A percentile compares a stretch with the other conserved stretches of the same genome.
phyloP scores from a whole-genome alignment of 371 early-diverging fungal species.

The Mortierella polycephala region DNA sequence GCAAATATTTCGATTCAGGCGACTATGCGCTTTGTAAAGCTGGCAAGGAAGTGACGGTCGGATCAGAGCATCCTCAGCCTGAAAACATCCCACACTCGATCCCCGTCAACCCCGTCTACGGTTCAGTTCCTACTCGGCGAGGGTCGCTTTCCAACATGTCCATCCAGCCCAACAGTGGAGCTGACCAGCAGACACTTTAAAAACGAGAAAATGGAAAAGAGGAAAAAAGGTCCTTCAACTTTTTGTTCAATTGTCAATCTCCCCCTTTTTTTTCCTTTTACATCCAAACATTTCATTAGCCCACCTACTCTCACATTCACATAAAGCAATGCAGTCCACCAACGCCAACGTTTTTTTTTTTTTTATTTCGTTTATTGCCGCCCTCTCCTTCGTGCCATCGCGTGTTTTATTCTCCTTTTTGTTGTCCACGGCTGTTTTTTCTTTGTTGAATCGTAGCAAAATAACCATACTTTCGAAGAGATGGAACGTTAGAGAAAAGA shows the following conservation, averaged over 20 bases:
- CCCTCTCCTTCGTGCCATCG: too few relatives aligned
- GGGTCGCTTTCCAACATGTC: conserved; percentile 44
- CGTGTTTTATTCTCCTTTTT: too few relatives aligned
- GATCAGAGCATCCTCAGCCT: conserved; percentile 92
- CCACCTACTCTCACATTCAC: neutral
- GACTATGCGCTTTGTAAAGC: conserved; percentile 97
- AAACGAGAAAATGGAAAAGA: neutral
- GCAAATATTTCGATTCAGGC: conserved; percentile 98
- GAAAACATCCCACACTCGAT: conserved; percentile 94
- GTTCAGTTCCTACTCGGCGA: conserved; percentile 47
- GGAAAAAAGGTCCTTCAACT: too few relatives aligned
- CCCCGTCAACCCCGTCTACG: conserved; percentile 55
- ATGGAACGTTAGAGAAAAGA: too few relatives aligned
- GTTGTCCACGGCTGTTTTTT: too few relatives aligned
- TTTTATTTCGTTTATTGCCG: too few relatives aligned
- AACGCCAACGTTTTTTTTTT: neutral
- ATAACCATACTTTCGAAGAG: too few relatives aligned
- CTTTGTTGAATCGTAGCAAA: too few relatives aligned
- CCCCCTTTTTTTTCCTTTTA: neutral
- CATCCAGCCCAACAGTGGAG: conserved; percentile 31
- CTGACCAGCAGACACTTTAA: conserved; percentile 38
- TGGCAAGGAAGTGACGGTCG: conserved; percentile 86
- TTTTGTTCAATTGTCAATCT: neutral
- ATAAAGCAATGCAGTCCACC: neutral
- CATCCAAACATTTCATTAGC: neutral